A percentile compares a stretch with the other conserved stretches of the same genome.
Conservation (phyloP, 2,329 filamentous ascomycete species). For the Periconia macrospinosa region DNA sequence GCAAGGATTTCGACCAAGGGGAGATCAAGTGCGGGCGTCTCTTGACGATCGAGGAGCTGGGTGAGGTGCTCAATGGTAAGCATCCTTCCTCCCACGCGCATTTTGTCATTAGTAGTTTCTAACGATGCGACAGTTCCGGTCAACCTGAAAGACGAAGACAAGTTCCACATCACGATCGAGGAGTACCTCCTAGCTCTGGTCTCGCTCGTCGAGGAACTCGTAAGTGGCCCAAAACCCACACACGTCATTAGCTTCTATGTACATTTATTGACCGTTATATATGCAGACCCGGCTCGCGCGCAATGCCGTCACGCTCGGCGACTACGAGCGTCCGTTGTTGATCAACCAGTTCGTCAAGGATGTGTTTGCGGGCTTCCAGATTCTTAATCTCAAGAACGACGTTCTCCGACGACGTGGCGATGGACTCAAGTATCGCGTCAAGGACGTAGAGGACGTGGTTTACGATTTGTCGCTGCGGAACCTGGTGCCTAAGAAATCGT, state of each 20-base stretch:
- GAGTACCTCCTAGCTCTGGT: constrained; percentile 93
- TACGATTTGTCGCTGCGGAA: constrained; percentile 92
- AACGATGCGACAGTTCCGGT: constrained; percentile 68
- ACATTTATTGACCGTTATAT: constrained; percentile 6
- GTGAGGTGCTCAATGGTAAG: constrained; percentile 72
- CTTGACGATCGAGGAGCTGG: constrained; percentile 85
- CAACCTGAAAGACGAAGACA: constrained; percentile 85
- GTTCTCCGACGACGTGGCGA: constrained; percentile 84
- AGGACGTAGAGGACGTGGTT: constrained; percentile 97
- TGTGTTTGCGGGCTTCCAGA: constrained; percentile 91
- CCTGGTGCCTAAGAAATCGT: constrained; percentile 56
- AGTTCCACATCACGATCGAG: constrained; percentile 95
- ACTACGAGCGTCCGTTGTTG: constrained; percentile 80
- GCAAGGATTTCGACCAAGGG: constrained; percentile 59
- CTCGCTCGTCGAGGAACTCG: constrained; percentile 84
- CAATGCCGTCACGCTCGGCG: constrained; percentile 90
- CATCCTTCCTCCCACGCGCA: not conserved
- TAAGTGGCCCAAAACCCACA: constrained; percentile 34
- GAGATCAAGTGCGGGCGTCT: constrained; percentile 64
- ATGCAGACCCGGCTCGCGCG: constrained; percentile 76
- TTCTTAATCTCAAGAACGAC: constrained; percentile 97
- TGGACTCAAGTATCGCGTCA: constrained; percentile 94
- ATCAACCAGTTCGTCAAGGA: constrained; percentile 95
- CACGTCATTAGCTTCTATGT: no score
- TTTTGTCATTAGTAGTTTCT: constrained; percentile 2